Conservation (phyloP, 2,329 filamentous ascomycete species). For the Aaosphaeria arxii region DNA sequence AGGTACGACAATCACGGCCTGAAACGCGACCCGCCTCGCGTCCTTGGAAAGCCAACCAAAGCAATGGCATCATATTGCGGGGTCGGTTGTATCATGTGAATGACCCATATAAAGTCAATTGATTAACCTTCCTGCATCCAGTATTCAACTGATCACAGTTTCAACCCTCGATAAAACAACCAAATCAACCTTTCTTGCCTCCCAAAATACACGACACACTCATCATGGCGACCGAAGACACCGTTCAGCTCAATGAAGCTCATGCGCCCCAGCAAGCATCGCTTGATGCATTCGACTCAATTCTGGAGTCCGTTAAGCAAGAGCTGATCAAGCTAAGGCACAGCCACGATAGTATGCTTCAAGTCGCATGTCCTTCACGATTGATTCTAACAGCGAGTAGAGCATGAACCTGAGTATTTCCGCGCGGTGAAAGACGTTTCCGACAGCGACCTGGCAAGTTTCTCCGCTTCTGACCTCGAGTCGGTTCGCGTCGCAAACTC, state of each 20-base stretch:
- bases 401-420: constrained; percentile 39
- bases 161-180: not conserved
- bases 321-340: constrained; percentile 33
- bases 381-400: constrained; percentile 9
- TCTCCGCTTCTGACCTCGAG: constrained; percentile 21
- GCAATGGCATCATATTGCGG: not conserved
- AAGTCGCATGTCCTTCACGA: not conserved
- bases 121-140: not conserved
- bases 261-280: constrained; percentile 35
- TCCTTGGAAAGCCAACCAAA: not conserved
- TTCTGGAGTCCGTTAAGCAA: constrained; percentile 29
- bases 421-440: constrained; percentile 37
- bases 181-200: not conserved
- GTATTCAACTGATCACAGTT: not conserved
- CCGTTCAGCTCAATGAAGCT: constrained; percentile 27
- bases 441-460: constrained; percentile 32
- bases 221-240: constrained; percentile 36
- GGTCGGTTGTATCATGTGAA: not conserved
- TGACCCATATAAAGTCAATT: too few relatives aligned
- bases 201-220: not conserved
- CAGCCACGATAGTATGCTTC: constrained; percentile 29
- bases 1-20: not conserved
- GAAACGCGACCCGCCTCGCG: constrained; percentile 1
- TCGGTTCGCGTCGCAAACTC: constrained; percentile 25
- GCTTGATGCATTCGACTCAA: constrained; percentile 27